Base-by-base conservation (phyloP, 2,329 filamentous ascomycete genomes). In the Colletotrichum viniferum region DNA sequence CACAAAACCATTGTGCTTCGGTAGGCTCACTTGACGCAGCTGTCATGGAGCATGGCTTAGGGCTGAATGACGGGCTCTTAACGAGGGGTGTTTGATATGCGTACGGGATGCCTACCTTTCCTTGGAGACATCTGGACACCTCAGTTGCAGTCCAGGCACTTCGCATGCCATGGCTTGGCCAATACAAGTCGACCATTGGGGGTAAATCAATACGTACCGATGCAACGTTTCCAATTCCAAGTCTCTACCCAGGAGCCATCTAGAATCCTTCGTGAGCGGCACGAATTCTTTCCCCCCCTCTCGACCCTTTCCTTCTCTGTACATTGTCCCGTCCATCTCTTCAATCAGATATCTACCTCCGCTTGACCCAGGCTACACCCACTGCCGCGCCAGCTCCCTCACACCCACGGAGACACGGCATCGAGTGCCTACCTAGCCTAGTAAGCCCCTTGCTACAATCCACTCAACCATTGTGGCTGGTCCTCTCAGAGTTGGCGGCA, bases 231-330 rank as follows among this genome's bases (percentile, higher is more conserved):
- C 34, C 34, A 36, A 34, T 24, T 24, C 34, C 71, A 69, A 26
- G 58, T 38, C 63, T 73, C 58, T 70, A 58, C 71, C 66, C 58
- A 70, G 66, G 34, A 36, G 34, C 34, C 43, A 34, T 60, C 60
- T 67, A 64, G 48, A 69, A 73, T 73, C 66, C 71, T 73, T 73
- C 71, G 66, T 36, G 34, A 16, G 34, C 34, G 34, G 34, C 14
- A 36, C 34, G 34, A 36, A 16, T 14, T 36, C 34, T 14, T 36
- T 36, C 16, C 34, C 34, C n/a, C 34, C 14, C 34, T 36, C 34
- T 36, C 34, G 34, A 16, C 34, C 34, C 34, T 36, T 36, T 36
- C 34, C 34, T 36, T 36, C 34, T 58, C 55, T 16, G 55, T 26
- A 30, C 28, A 30, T 24, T 58, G 55, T 58, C 55, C 34, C 34